These are phyloP conservation scores for Pisolithus thermaeus DNA, from an alignment of 1,284 basidiomycete genomes.

Conservation along the genomic window DNA sequence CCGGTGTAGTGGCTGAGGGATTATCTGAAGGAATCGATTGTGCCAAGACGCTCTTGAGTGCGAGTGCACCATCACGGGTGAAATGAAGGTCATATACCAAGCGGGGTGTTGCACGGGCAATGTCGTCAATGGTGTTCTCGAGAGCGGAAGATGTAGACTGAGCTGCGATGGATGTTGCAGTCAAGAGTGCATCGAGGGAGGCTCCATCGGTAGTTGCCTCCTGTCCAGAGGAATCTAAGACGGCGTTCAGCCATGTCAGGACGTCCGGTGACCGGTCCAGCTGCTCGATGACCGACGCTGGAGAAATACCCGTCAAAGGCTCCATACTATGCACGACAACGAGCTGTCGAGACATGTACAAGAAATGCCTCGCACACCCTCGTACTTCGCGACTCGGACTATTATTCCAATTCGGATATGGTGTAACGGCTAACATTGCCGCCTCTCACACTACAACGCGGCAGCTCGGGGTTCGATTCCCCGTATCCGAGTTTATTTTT, in stretches of 20 bases:
- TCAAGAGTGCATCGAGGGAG: conserved; percentile 39
- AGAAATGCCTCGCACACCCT: neutral
- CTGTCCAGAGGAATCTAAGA: conserved; percentile 35
- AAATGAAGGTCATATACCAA: conserved; percentile 92
- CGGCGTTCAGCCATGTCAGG: conserved; percentile 63
- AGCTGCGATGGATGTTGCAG: conserved; percentile 72
- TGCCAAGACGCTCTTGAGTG: conserved; percentile 60
- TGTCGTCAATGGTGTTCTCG: conserved; percentile 85
- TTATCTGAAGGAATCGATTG: conserved; percentile 41
- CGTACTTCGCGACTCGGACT: conserved; percentile 29
- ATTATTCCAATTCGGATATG: conserved; percentile 61
- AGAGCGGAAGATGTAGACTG: conserved; percentile 83
- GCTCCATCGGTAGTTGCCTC: conserved; percentile 15
- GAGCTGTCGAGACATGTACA: neutral
- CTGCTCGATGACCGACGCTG: conserved; percentile 25
- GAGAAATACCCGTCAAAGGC: conserved; percentile 17
- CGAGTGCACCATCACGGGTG: conserved; percentile 84
- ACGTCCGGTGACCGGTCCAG: conserved; percentile 43
- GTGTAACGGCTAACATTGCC: conserved; percentile 65
- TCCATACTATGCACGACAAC: conserved; percentile 14
- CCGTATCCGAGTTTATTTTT: conserved; percentile 49
- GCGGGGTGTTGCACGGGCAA: conserved; percentile 81
- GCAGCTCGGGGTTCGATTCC: conserved; percentile 77
- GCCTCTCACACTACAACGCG: conserved; percentile 49
- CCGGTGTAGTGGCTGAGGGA: neutral